Conservation (phyloP, 2,329 filamentous ascomycete species). For the Aspergillus luchuensis region DNA sequence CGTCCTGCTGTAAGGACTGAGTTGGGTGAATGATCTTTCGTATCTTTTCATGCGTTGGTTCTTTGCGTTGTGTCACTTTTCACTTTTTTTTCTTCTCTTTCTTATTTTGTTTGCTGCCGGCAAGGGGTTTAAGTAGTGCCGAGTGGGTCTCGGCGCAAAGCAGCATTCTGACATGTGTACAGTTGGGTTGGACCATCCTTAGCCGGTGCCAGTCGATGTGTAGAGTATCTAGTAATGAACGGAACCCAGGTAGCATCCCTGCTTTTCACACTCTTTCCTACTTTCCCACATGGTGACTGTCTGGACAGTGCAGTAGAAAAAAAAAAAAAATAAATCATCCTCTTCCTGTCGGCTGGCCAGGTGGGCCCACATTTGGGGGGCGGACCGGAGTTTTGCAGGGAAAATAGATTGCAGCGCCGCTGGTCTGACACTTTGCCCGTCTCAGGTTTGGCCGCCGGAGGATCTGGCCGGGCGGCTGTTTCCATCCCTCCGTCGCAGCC, state of each 20-base stretch:
- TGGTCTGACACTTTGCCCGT: constrained; percentile 10
- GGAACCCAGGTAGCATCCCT: not conserved
- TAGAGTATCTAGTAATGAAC: constrained; percentile 3
- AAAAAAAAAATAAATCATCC: too few relatives aligned
- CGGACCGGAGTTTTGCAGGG: not conserved
- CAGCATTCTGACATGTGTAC: constrained; percentile 14
- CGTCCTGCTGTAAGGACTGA: constrained; percentile 32
- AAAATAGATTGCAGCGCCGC: not conserved
- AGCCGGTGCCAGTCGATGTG: constrained; percentile 8
- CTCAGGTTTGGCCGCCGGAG: constrained; percentile 1
- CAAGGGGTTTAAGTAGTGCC: not conserved
- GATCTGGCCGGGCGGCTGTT: not conserved
- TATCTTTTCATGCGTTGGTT: not conserved
- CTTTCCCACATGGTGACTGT: too few relatives aligned
- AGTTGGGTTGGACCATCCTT: constrained; percentile 16
- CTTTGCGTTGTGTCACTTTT: constrained; percentile 14
- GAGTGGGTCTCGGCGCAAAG: constrained; percentile 1
- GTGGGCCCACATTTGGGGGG: constrained; percentile 8
- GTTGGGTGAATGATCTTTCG: too few relatives aligned
- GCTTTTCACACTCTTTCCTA: too few relatives aligned
- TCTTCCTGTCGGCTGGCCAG: not conserved
- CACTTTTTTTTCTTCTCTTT: constrained; percentile 18
- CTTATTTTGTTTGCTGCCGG: constrained; percentile 1
- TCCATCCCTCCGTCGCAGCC: not conserved
- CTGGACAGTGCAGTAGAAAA: too few relatives aligned